A percentile compares a stretch with the other conserved stretches of the same genome.
Conservation (phyloP, 208 protist species). For the Acanthamoeba quina region DNA sequence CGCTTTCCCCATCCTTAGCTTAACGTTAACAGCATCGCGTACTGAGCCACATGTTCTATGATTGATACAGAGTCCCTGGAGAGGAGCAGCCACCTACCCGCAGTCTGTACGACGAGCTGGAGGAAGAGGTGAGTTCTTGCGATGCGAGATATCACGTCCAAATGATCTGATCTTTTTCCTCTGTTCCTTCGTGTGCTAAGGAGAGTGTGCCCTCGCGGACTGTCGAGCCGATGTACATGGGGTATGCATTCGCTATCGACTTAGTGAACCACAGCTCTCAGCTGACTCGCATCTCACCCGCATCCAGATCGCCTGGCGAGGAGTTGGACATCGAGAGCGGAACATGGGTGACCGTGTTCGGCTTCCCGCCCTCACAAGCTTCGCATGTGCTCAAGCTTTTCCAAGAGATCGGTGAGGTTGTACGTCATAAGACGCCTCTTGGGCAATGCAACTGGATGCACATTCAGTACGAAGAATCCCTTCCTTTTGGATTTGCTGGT, state of each 20-base stretch:
- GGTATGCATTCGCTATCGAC: neutral
- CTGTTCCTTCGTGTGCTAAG: neutral
- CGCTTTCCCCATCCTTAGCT: too few relatives aligned
- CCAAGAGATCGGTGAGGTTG: conserved; percentile 50
- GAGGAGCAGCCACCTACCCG: conserved; percentile 12
- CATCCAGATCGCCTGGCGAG: neutral
- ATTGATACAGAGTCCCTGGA: neutral
- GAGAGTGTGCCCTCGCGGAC: neutral
- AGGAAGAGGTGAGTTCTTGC: neutral
- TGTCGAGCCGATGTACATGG: neutral
- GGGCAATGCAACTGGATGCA: conserved; percentile 60
- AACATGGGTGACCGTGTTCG: conserved; percentile 60
- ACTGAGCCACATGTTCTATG: too few relatives aligned
- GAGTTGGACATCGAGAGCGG: conserved; percentile 9
- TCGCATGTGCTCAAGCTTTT: conserved; percentile 41
- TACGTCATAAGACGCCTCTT: conserved; percentile 23
- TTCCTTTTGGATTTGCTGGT: too few relatives aligned
- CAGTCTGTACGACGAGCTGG: conserved; percentile 37
- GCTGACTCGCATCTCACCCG: neutral
- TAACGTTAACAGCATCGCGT: too few relatives aligned
- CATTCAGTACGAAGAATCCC: neutral
- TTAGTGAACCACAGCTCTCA: neutral
- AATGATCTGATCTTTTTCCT: neutral
- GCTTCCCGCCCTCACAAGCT: conserved; percentile 43
- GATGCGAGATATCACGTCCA: neutral